These are phyloP conservation scores for Musa troglodytarum DNA, from an alignment of 176 grass and related monocot genomes.

Conservation along the genomic window DNA sequence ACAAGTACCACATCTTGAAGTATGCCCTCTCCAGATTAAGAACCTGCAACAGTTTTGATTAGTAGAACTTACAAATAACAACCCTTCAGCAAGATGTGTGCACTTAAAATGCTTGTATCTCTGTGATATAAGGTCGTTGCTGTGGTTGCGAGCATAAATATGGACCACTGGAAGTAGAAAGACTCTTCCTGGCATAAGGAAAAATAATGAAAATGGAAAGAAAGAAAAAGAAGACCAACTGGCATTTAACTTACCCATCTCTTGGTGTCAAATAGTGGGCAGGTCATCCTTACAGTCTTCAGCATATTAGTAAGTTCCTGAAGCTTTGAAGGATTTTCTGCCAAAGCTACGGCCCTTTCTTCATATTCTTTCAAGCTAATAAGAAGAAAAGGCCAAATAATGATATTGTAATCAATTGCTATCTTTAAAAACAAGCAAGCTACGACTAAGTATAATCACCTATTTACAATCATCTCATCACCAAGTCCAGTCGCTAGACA, in stretches of 20 bases:
- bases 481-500: constrained; percentile 63
- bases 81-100: neutral
- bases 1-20: constrained; percentile 82
- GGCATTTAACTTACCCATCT: constrained; percentile 55
- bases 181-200: neutral
- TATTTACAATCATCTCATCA: constrained; percentile 74
- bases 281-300: constrained; percentile 59
- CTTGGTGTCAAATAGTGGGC: constrained; percentile 66
- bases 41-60: constrained; percentile 37
- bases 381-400: constrained; percentile 20
- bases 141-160: no score
- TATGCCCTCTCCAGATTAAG: constrained; percentile 73
- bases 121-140: no score
- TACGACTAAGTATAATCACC: constrained; percentile 23
- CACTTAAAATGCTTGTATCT: neutral
- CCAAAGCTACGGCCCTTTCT: constrained; percentile 58
- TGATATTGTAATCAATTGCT: neutral
- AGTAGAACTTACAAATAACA: neutral
- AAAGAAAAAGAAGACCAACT: neutral
- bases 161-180: no score
- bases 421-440: neutral
- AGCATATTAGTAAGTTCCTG: constrained; percentile 51
- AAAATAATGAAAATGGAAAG: neutral
- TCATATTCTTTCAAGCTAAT: constrained; percentile 71
- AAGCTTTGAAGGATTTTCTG: constrained; percentile 53